These are phyloP conservation scores for Cystobasidium slooffiae DNA, from an alignment of 1,284 basidiomycete species.

Conservation along the genomic window DNA sequence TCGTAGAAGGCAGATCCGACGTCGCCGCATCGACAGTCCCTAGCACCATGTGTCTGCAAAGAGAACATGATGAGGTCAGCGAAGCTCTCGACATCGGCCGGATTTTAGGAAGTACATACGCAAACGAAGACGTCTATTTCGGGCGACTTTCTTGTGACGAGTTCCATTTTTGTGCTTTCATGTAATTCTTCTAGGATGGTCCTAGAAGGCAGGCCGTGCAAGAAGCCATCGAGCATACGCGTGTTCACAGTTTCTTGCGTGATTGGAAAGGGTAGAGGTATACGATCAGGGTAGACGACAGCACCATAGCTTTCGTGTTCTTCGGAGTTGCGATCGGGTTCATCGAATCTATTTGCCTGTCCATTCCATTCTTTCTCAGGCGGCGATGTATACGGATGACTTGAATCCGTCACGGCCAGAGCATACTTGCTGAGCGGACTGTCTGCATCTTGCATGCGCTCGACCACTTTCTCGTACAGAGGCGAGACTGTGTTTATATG, in stretches of 20 bases:
- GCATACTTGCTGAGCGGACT: slow-evolving; percentile 23
- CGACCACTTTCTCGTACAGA: slow-evolving; percentile 41
- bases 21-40: slow-evolving; percentile 58
- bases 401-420: slow-evolving; percentile 33
- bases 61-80: not conserved
- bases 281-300: slow-evolving; percentile 39
- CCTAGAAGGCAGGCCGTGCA: not conserved
- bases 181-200: not conserved
- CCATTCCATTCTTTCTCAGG: slow-evolving; percentile 11
- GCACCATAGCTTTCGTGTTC: slow-evolving; percentile 34
- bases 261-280: slow-evolving; percentile 20
- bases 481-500: slow-evolving; percentile 47
- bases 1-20: slow-evolving; percentile 54
- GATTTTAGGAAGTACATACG: not conserved
- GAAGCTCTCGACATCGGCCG: not conserved
- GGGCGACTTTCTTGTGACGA: not conserved
- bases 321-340: not conserved
- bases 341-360: slow-evolving; percentile 19
- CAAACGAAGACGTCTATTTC: slow-evolving; percentile 34
- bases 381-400: not conserved
- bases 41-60: slow-evolving; percentile 53
- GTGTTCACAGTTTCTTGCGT: not conserved
- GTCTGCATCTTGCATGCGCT: slow-evolving; percentile 21
- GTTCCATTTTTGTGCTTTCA: not conserved
- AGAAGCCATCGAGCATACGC: slow-evolving; percentile 27